Conservation (phyloP, 2,329 filamentous ascomycete species). For the Metarhizium robertsii region DNA sequence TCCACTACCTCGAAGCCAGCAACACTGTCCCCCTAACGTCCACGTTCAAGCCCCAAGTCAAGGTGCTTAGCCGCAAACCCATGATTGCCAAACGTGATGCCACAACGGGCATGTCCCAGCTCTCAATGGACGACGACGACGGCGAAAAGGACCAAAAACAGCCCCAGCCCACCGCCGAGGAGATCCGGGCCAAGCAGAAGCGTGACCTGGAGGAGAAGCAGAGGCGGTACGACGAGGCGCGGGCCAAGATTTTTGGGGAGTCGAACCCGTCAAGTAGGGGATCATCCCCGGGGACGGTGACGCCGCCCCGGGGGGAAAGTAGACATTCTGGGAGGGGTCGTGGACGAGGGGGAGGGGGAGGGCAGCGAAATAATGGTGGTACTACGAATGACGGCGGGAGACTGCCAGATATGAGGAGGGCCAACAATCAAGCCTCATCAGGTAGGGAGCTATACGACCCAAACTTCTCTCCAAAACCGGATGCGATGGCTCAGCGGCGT, state of each 20-base stretch:
- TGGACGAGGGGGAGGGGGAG: slow-evolving; percentile 32
- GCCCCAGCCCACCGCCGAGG: slow-evolving; percentile 59
- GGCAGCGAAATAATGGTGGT: slow-evolving; percentile 13
- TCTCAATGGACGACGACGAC: slow-evolving; percentile 39
- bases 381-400: slow-evolving; percentile 13
- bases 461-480: slow-evolving; percentile 56
- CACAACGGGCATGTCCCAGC: slow-evolving; percentile 31
- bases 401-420: slow-evolving; percentile 7
- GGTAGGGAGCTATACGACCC: slow-evolving; percentile 69
- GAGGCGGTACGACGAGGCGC: slow-evolving; percentile 77
- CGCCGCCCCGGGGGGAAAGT: slow-evolving; percentile 41
- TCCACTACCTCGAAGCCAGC: slow-evolving; percentile 64
- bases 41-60: slow-evolving; percentile 74
- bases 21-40: slow-evolving; percentile 50
- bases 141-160: slow-evolving; percentile 59
- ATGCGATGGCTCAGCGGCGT: slow-evolving; percentile 35
- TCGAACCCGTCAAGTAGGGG: slow-evolving; percentile 43
- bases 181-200: slow-evolving; percentile 69
- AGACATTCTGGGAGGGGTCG: slow-evolving; percentile 30
- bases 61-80: slow-evolving; percentile 77
- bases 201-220: slow-evolving; percentile 82
- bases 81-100: slow-evolving; percentile 50
- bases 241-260: slow-evolving; percentile 78
- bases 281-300: slow-evolving; percentile 51
- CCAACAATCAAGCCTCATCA: slow-evolving; percentile 17